Percentiles rank a stretch among this genome's conserved stretches.
Evolutionary conservation across 1,139 yeast genomes (phyloP).

Genomic region (Hansenula sp.): DNA sequence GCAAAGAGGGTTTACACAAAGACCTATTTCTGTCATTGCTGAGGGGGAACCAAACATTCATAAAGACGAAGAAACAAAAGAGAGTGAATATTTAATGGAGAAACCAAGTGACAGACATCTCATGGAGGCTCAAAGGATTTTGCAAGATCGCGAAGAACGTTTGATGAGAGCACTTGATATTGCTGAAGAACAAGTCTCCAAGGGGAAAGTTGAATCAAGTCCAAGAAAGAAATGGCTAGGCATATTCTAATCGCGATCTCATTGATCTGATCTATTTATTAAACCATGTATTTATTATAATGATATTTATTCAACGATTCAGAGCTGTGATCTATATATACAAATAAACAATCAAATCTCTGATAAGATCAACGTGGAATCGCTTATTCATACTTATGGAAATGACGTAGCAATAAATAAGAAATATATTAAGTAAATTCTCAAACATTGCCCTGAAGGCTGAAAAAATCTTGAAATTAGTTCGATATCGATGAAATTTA

Average conservation of each 20-base stretch:
- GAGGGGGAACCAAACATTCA: not conserved
- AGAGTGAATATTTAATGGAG: slow-evolving; percentile 51
- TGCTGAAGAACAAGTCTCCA: slow-evolving; percentile 29
- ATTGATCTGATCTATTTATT: no score
- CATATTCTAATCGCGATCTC: slow-evolving; percentile 11
- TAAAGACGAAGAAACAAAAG: slow-evolving; percentile 17
- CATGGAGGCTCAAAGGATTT: slow-evolving; percentile 68
- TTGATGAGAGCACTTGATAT: slow-evolving; percentile 53
- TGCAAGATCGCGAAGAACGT: slow-evolving; percentile 68
- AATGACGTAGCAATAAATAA: no score
- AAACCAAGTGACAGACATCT: slow-evolving; percentile 72
- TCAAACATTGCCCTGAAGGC: no score
- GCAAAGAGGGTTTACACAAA: slow-evolving; percentile 21
- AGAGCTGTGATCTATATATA: no score
- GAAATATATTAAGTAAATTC: no score
- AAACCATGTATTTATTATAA: no score
- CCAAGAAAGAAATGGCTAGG: slow-evolving; percentile 35
- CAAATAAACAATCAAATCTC: no score
- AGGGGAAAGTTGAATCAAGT: not conserved
- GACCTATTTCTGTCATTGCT: slow-evolving; percentile 20
- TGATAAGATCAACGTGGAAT: no score
- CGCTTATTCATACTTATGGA: no score
- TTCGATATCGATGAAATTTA: no score
- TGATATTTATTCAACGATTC: no score
- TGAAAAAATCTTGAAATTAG: no score